A percentile compares a stretch with the other conserved stretches of the same genome.
phyloP scores from a whole-genome alignment of 2,329 filamentous ascomycete genomes.

The Epichloe hybrida region DNA sequence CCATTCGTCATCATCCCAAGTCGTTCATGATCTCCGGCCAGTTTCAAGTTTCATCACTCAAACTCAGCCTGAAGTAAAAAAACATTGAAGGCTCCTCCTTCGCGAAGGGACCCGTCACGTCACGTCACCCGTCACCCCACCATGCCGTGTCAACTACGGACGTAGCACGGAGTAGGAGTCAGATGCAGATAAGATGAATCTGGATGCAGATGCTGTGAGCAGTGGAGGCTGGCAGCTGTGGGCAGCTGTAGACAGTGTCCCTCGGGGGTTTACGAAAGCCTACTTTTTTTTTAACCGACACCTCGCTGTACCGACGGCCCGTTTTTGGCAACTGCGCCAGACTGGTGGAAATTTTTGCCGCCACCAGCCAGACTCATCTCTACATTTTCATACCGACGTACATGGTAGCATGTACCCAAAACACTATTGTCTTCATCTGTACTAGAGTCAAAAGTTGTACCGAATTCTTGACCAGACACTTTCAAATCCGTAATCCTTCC shows the following conservation, averaged over 20 bases:
- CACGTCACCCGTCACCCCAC: too few species aligned
- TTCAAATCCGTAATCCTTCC: neutral
- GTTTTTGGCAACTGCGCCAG: neutral
- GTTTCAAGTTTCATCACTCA: neutral
- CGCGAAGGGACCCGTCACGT: too few species aligned
- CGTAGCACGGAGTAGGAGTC: too few species aligned
- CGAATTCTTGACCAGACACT: neutral
- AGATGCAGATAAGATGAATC: too few species aligned
- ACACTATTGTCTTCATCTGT: neutral
- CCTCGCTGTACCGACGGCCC: neutral
- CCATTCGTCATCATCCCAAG: neutral
- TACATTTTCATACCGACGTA: neutral
- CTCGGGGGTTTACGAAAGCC: neutral
- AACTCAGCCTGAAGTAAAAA: too few species aligned
- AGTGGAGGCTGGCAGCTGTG: too few species aligned
- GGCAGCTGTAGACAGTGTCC: neutral
- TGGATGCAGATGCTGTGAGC: too few species aligned
- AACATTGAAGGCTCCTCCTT: too few species aligned
- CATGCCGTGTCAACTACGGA: too few species aligned
- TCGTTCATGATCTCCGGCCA: neutral
- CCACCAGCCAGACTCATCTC: neutral
- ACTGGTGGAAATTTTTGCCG: constrained; percentile 5
- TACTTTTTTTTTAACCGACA: too few species aligned
- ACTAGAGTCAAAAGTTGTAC: neutral
- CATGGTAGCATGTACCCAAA: neutral